Conservation (phyloP, 202 grass and related monocot species). For the Saccharum hybrid region DNA sequence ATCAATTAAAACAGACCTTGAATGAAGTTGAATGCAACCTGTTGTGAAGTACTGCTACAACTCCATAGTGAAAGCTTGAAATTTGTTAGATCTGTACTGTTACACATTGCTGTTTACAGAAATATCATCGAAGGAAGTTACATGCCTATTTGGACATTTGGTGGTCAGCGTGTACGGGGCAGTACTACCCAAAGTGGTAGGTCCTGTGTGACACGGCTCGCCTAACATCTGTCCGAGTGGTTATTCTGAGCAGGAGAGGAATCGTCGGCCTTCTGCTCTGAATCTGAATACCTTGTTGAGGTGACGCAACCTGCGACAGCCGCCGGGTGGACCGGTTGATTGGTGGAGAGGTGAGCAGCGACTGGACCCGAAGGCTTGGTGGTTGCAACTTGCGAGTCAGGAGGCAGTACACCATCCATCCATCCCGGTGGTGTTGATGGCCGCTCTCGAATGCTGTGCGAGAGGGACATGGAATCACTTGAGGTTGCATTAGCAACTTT, state of each 20-base stretch:
- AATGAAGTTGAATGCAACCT: not conserved
- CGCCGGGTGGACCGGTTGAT: constrained; percentile 1
- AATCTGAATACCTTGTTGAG: not conserved
- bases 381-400: constrained; percentile 23
- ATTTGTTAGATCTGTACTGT: not conserved
- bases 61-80: not conserved
- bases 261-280: not conserved
- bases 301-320: not conserved
- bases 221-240: constrained; percentile 1
- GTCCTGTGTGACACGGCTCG: constrained; percentile 4
- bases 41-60: not conserved
- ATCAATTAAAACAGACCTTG: not conserved
- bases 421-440: constrained; percentile 10
- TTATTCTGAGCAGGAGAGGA: not conserved
- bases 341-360: constrained; percentile 47
- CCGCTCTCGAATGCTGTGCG: not conserved
- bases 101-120: constrained; percentile 15
- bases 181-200: not conserved
- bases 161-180: not conserved
- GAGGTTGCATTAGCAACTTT: not conserved
- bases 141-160: constrained; percentile 1
- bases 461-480: constrained; percentile 17
- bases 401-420: too few species aligned
- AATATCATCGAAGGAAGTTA: not conserved
- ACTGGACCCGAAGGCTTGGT: constrained; percentile 8